Evolutionary conservation across 1,284 basidiomycete species (phyloP).

Genomic region (Pseudozyma sp.): DNA sequence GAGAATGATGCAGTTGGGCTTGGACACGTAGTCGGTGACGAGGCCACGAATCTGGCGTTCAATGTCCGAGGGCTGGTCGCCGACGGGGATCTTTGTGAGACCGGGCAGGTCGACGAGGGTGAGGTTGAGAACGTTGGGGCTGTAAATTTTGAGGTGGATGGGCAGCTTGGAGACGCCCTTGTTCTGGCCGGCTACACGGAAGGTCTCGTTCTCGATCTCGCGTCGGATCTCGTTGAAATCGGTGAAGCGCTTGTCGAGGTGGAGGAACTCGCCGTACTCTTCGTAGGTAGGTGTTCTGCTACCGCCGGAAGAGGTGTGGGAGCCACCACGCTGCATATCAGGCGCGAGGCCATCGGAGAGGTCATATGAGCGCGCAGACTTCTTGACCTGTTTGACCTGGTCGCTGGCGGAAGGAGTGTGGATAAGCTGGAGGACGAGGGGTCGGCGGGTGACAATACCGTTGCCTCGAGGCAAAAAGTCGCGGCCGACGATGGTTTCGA

Average conservation of each 20-base stretch:
- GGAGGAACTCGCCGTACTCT: slow-evolving; percentile 97
- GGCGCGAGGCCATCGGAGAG: slow-evolving; percentile 25
- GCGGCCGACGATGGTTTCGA: slow-evolving; percentile 77
- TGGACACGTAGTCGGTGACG: slow-evolving; percentile 93
- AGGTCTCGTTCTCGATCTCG: slow-evolving; percentile 98
- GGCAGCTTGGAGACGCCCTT: slow-evolving; percentile 97
- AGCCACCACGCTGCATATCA: slow-evolving; percentile 28
- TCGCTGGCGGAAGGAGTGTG: slow-evolving; percentile 74
- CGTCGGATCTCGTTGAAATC: slow-evolving; percentile 93
- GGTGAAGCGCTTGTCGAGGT: slow-evolving; percentile 93
- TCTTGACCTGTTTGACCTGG: slow-evolving; percentile 28
- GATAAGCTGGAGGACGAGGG: slow-evolving; percentile 93
- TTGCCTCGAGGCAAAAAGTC: slow-evolving; percentile 94
- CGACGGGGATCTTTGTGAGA: slow-evolving; percentile 79
- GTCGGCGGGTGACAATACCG: slow-evolving; percentile 94
- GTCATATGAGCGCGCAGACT: slow-evolving; percentile 37
- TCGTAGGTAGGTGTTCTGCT: slow-evolving; percentile 61
- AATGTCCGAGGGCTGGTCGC: slow-evolving; percentile 85
- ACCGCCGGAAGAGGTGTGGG: slow-evolving; percentile 17
- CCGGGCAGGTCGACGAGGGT: slow-evolving; percentile 96
- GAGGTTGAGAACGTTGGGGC: slow-evolving; percentile 91
- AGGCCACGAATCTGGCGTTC: slow-evolving; percentile 94
- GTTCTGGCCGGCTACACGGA: slow-evolving; percentile 96
- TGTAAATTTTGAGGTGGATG: slow-evolving; percentile 93
- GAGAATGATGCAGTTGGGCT: slow-evolving; percentile 96